A percentile compares a stretch with the other conserved stretches of the same genome.
Evolutionary conservation across 495 filamentous ascomycete genomes (phyloP).

Genomic region (Hapsidospora chrysogenum): DNA sequence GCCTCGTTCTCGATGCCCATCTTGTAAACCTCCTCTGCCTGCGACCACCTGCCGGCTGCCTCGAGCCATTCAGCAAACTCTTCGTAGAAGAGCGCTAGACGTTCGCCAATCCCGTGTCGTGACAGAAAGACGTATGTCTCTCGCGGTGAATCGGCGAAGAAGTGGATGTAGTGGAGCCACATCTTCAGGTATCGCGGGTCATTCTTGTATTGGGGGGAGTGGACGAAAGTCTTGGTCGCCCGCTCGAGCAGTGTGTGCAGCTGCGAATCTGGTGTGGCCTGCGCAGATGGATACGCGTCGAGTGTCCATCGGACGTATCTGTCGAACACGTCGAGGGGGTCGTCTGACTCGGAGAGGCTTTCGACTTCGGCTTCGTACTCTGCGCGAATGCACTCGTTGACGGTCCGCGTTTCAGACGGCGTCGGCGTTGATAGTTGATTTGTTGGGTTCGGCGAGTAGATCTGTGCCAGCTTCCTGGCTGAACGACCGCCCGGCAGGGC

Average conservation of each 20-base stretch:
- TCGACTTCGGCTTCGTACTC: slow-evolving; percentile 77
- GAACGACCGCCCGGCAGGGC: slow-evolving; percentile 81
- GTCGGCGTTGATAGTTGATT: slow-evolving; percentile 38
- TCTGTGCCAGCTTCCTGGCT: slow-evolving; percentile 70
- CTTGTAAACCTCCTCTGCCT: slow-evolving; percentile 85
- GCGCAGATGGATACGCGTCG: slow-evolving; percentile 84
- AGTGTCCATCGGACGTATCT: slow-evolving; percentile 94
- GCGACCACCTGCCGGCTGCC: slow-evolving; percentile 65
- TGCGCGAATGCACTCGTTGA: slow-evolving; percentile 60
- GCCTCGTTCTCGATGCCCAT: slow-evolving; percentile 80
- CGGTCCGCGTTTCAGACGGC: slow-evolving; percentile 51
- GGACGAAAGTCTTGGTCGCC: slow-evolving; percentile 79
- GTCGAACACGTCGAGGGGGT: slow-evolving; percentile 90
- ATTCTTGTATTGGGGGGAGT: slow-evolving; percentile 73
- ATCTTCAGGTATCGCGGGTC: slow-evolving; percentile 84
- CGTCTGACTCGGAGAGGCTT: slow-evolving; percentile 69
- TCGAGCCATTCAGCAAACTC: slow-evolving; percentile 92
- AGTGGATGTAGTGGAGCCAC: slow-evolving; percentile 85
- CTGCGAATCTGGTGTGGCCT: slow-evolving; percentile 77
- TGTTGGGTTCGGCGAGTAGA: slow-evolving; percentile 53
- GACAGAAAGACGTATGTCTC: slow-evolving; percentile 86
- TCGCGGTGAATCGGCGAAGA: slow-evolving; percentile 82
- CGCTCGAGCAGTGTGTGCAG: slow-evolving; percentile 82
- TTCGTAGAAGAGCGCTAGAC: slow-evolving; percentile 88
- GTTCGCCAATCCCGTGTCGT: slow-evolving; percentile 73